Base-by-base conservation (phyloP, 768 basidiomycete genomes). In the Trametes sanguinea region DNA sequence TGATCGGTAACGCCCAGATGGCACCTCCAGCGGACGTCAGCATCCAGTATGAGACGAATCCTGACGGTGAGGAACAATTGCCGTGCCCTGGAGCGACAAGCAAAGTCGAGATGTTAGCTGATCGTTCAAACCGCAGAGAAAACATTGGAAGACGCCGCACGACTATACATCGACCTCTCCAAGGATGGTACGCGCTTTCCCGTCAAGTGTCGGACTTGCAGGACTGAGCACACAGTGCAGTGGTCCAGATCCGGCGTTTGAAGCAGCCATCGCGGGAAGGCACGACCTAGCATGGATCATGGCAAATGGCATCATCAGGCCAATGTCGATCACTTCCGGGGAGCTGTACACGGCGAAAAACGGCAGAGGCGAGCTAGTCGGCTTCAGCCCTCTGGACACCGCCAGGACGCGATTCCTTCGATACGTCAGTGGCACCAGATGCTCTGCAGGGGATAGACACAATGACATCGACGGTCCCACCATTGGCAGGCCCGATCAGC, bases 311-410 rank as follows among this genome's bases (percentile, higher is more conserved):
- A n/a, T 32, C 13, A 11, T 50, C 6, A 62, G 22, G 29, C 53
- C 65, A 1, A 32, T 60, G 54, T 48, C 61, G 17, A 46, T 53
- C 22, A 33, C 57, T 16, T 54, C 55, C 1, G 65, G 65, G 29
- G 65, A 66, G 37, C 51, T 60, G 54, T 63, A 63, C 58, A 57
- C 62, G 45, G 65, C 65, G 30, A 47, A n/a, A 13, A 54, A 66
- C 44, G 61, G 56, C 39, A 51, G 56, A 2, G 62, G 58, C 16
- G 50, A 33, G 27, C 54, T 66, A 4, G 50, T 66, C 14, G 65
- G 65, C 2, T 66, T 56, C 33, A n/a, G 57, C 61, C 10, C 22
- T 53, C n/a, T 66, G 56, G 56, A n/a, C 51, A 17, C 65, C 54
- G 4, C 65, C 65, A 1, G 65, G 65, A 3, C 32, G 53, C 4